Conservation (phyloP, 306 rosid species). For the Hippophae rhamnoides region DNA sequence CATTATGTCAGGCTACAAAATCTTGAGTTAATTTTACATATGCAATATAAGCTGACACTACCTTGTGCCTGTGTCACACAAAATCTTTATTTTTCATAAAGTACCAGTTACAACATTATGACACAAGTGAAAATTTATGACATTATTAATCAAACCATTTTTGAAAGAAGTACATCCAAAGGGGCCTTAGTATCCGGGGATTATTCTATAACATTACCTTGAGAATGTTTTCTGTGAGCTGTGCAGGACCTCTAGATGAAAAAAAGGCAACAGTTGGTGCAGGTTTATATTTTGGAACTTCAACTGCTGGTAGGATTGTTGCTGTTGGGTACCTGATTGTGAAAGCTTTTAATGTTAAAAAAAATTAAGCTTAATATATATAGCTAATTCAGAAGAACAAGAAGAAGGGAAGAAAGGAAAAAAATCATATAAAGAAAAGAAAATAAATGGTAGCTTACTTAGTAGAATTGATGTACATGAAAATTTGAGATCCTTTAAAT, state of each 20-base stretch:
- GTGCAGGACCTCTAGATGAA: constrained; percentile 88
- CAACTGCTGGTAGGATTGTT: constrained; percentile 58
- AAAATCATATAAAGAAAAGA: background rate
- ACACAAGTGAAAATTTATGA: background rate
- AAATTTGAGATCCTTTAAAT: constrained; percentile 59
- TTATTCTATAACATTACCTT: constrained; percentile 38
- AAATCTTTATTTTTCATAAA: background rate
- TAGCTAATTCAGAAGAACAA: background rate
- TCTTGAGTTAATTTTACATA: background rate
- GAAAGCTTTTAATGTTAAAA: background rate
- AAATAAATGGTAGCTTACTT: constrained; percentile 37
- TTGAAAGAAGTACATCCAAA: background rate
- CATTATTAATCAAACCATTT: background rate
- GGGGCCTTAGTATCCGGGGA: background rate
- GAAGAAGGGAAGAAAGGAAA: background rate
- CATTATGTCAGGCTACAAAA: constrained; percentile 74
- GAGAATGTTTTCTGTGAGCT: constrained; percentile 75
- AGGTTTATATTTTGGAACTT: constrained; percentile 40
- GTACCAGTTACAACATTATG: background rate
- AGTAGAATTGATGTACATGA: constrained; percentile 61
- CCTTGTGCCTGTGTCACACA: background rate
- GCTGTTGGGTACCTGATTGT: constrained; percentile 58
- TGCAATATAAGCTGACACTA: background rate
- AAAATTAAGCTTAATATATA: background rate
- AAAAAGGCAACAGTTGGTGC: constrained; percentile 77